These are phyloP conservation scores for Entomophthora muscae DNA, from an alignment of 371 early-diverging fungal species.

Conservation along the genomic window DNA sequence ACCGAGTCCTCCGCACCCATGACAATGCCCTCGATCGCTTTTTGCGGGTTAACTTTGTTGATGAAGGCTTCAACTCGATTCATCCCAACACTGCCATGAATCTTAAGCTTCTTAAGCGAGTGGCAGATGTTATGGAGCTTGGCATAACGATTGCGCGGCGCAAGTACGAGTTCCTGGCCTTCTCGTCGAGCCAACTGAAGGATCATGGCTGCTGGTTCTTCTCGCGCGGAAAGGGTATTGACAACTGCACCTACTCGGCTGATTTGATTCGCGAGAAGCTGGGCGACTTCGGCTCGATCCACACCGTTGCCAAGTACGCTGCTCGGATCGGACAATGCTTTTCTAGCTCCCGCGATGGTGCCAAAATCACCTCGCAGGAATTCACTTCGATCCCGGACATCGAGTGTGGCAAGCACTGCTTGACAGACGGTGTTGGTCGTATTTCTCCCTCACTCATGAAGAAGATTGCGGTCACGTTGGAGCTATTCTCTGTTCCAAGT, in stretches of 20 bases:
- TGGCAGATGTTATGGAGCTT: constrained; percentile 9
- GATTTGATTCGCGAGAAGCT: constrained; percentile 44
- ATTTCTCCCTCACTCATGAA: constrained; percentile 33
- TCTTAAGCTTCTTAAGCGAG: constrained; percentile 17
- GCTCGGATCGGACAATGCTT: constrained; percentile 64
- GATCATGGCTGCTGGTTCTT: constrained; percentile 62
- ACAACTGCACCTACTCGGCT: constrained; percentile 18
- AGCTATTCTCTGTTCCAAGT: constrained; percentile 28
- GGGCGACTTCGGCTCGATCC: constrained; percentile 49
- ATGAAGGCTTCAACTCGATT: constrained; percentile 30
- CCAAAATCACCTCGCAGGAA: constrained; percentile 16
- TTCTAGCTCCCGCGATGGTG: constrained; percentile 37
- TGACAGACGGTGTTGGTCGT: constrained; percentile 75
- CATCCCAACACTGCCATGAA: constrained; percentile 14
- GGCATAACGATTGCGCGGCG: constrained; percentile 38
- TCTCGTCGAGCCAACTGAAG: constrained; percentile 44
- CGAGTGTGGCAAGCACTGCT: constrained; percentile 28
- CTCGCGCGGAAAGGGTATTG: constrained; percentile 11
- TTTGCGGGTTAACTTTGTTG: constrained; percentile 43
- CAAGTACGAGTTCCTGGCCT: constrained; percentile 49
- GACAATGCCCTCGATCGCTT: constrained; percentile 30
- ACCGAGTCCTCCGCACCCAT: constrained; percentile 42
- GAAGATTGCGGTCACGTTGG: constrained; percentile 19
- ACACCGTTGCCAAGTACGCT: constrained; percentile 49
- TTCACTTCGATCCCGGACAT: constrained; percentile 34